A percentile compares a stretch with the other conserved stretches of the same genome.
These are phyloP conservation scores for Sanghuangporus weigelae DNA, from an alignment of 1,284 basidiomycete genomes.

Conservation along the genomic window DNA sequence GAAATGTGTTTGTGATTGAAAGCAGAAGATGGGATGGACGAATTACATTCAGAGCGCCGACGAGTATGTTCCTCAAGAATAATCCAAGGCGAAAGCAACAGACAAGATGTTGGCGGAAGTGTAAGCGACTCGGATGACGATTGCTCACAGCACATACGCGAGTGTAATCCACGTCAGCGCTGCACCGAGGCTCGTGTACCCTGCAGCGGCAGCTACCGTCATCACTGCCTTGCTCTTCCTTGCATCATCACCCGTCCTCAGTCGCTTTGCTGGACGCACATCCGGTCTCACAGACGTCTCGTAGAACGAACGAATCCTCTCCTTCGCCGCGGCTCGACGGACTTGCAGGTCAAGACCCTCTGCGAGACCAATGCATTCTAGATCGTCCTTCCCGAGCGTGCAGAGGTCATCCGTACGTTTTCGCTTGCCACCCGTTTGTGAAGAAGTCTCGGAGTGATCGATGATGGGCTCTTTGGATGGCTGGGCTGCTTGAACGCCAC, in stretches of 20 bases:
- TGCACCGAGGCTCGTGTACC: conserved; percentile 14
- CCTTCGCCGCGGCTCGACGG: not conserved
- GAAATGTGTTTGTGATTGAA: not conserved
- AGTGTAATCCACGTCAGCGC: conserved; percentile 6
- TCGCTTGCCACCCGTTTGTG: conserved; percentile 3
- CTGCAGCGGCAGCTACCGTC: conserved; percentile 9
- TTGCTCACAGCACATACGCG: conserved; percentile 11
- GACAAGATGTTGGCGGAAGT: not conserved
- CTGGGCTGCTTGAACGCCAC: not conserved
- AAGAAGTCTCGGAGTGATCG: not conserved
- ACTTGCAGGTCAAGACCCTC: not conserved
- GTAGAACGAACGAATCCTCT: not conserved
- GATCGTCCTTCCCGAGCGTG: not conserved
- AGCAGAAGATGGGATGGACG: no score
- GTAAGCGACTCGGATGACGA: not conserved
- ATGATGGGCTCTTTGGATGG: not conserved
- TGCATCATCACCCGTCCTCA: not conserved
- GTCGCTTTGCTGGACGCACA: conserved; percentile 11
- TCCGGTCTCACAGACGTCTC: not conserved
- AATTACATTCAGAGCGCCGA: no score
- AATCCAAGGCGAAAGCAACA: no score
- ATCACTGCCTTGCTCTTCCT: not conserved
- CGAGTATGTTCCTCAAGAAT: no score
- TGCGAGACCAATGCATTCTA: not conserved
- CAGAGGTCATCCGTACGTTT: conserved; percentile 4